Evolutionary conservation across 768 basidiomycete genomes (phyloP).

Genomic region (Boletus fagicola): DNA sequence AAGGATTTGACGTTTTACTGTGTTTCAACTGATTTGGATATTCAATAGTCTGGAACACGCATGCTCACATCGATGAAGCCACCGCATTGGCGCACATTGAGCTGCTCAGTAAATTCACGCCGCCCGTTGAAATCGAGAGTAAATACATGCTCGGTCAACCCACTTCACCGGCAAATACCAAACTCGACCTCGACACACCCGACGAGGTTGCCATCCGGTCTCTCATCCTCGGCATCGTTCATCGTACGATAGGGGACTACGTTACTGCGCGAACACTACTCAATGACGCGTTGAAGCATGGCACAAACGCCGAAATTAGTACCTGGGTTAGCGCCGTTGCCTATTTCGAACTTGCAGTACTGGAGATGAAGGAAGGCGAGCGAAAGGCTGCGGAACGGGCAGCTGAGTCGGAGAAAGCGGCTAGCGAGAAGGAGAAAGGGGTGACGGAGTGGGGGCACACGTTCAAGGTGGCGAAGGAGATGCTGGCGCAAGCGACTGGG

Average conservation of each 20-base stretch:
- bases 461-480: constrained; percentile 46
- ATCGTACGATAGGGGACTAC: constrained; percentile 55
- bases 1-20: background rate
- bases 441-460: constrained; percentile 44
- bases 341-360: constrained; percentile 66
- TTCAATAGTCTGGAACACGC: constrained; percentile 72
- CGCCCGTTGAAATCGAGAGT: constrained; percentile 37
- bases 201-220: constrained; percentile 71
- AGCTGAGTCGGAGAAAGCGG: constrained; percentile 9
- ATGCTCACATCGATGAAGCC: constrained; percentile 53
- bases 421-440: constrained; percentile 8
- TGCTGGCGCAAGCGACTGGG: constrained; percentile 51
- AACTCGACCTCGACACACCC: constrained; percentile 55
- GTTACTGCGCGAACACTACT: constrained; percentile 47
- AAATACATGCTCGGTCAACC: constrained; percentile 22
- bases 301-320: constrained; percentile 44
- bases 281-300: constrained; percentile 46
- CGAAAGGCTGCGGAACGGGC: constrained; percentile 34
- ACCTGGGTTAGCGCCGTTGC: constrained; percentile 70
- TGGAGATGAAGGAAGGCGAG: constrained; percentile 65
- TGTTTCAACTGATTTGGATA: constrained; percentile 3
- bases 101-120: constrained; percentile 51
- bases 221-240: constrained; percentile 64
- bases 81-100: constrained; percentile 60
- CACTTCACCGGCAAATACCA: background rate